Conservation (phyloP, 2,329 filamentous ascomycete species). For the Fusarium chuoi region DNA sequence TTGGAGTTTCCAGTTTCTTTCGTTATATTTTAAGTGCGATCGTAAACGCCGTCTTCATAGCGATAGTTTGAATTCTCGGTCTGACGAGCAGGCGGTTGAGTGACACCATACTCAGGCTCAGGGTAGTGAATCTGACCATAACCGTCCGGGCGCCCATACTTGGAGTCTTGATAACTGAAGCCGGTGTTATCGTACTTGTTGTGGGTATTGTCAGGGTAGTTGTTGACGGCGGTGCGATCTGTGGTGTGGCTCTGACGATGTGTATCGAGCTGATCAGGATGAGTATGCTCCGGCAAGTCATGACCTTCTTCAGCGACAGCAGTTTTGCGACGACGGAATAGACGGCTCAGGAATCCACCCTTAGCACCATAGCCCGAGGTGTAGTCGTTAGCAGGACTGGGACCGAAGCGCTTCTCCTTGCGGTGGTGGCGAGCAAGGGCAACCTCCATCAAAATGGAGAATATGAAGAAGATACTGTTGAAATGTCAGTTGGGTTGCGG, state of each 20-base stretch:
- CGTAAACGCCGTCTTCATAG: slow-evolving; percentile 54
- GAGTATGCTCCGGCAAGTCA: slow-evolving; percentile 53
- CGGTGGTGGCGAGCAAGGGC: slow-evolving; percentile 76
- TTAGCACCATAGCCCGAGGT: slow-evolving; percentile 61
- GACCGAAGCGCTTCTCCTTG: slow-evolving; percentile 78
- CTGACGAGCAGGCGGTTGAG: slow-evolving; percentile 14
- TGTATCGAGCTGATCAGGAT: slow-evolving; percentile 52
- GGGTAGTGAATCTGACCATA: slow-evolving; percentile 45
- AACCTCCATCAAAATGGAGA: slow-evolving; percentile 76
- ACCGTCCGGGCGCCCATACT: slow-evolving; percentile 39
- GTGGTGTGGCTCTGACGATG: slow-evolving; percentile 55
- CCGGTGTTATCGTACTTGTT: slow-evolving; percentile 42
- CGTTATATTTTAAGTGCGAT: slow-evolving; percentile 31
- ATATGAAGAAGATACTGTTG: slow-evolving; percentile 76
- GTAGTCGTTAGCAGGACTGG: slow-evolving; percentile 62
- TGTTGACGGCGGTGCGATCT: slow-evolving; percentile 50
- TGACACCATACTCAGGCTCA: slow-evolving; percentile 35
- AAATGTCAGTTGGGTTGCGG: neutral
- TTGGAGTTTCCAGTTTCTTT: neutral
- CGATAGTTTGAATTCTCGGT: slow-evolving; percentile 41
- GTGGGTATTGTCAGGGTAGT: slow-evolving; percentile 41
- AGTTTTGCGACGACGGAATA: slow-evolving; percentile 47
- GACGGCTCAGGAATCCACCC: slow-evolving; percentile 48
- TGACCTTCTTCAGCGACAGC: slow-evolving; percentile 43
- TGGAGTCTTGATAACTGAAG: slow-evolving; percentile 40